Percentiles rank a stretch among this genome's conserved stretches.
These are phyloP conservation scores for Neurospora sp. DNA, from an alignment of 495 filamentous ascomycete genomes.

Conservation along the genomic window DNA sequence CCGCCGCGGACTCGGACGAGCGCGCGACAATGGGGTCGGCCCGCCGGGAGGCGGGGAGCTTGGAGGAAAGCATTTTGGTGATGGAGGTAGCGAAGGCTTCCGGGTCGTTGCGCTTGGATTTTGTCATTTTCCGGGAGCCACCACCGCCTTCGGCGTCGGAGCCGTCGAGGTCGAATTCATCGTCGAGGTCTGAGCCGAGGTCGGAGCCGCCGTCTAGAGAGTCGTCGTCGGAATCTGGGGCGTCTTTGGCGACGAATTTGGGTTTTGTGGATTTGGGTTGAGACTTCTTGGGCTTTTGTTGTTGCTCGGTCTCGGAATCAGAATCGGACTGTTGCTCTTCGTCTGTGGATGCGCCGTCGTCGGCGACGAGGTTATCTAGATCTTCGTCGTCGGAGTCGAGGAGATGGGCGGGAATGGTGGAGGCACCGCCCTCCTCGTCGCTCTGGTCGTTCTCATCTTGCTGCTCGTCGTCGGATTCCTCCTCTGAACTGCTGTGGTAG, in stretches of 20 bases:
- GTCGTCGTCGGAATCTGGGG: constrained; percentile 20
- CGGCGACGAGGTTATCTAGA: constrained; percentile 33
- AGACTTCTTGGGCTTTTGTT: constrained; percentile 6
- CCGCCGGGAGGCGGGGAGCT: constrained; percentile 69
- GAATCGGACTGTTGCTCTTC: constrained; percentile 27
- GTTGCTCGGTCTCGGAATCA: constrained; percentile 23
- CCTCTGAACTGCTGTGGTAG: constrained; percentile 64
- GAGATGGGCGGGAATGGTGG: constrained; percentile 45
- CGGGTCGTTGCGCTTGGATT: constrained; percentile 80
- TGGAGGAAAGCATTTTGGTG: constrained; percentile 77
- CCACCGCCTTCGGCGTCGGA: constrained; percentile 22
- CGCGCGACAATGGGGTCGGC: constrained; percentile 83
- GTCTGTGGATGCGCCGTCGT: constrained; percentile 29
- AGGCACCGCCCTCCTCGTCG: constrained; percentile 41
- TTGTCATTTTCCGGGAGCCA: constrained; percentile 15
- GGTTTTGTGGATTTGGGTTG: constrained; percentile 11
- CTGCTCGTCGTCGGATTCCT: constrained; percentile 4
- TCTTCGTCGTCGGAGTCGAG: constrained; percentile 59
- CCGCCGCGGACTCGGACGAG: constrained; percentile 55
- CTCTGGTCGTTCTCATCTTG: not conserved
- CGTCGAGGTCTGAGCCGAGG: constrained; percentile 12
- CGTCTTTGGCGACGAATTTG: constrained; percentile 23
- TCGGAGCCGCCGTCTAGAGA: not conserved
- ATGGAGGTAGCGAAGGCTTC: constrained; percentile 83
- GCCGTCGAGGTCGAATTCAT: constrained; percentile 24